Evolutionary conservation across 768 basidiomycete species (phyloP).

Genomic region (Lentinula boryana): DNA sequence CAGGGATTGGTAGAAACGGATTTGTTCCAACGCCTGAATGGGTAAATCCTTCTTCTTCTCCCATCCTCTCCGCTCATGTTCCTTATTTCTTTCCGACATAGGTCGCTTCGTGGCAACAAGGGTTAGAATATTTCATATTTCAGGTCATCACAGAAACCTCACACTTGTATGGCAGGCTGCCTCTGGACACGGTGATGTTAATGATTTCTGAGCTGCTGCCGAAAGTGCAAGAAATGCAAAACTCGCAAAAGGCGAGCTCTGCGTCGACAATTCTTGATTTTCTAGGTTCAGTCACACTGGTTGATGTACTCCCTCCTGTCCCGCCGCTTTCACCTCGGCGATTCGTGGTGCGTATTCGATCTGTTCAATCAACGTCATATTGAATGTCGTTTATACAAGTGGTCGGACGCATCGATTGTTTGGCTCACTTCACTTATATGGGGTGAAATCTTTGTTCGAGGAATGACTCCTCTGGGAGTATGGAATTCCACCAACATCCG

Average conservation of each 20-base stretch:
- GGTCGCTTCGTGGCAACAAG: slow-evolving; percentile 96
- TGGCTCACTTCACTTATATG: slow-evolving; percentile 94
- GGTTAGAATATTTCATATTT: slow-evolving; percentile 37
- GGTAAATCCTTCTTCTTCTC: slow-evolving; percentile 42
- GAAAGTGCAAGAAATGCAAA: slow-evolving; percentile 76
- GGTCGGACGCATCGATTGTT: slow-evolving; percentile 86
- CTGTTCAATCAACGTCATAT: slow-evolving; percentile 1
- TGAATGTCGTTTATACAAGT: slow-evolving; percentile 38
- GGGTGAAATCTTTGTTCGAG: slow-evolving; percentile 92
- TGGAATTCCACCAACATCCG: slow-evolving; percentile 91
- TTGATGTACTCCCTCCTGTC: slow-evolving; percentile 67
- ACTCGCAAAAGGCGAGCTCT: slow-evolving; percentile 58
- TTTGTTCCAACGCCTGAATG: slow-evolving; percentile 97
- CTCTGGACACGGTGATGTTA: slow-evolving; percentile 82
- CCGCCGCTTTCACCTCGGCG: slow-evolving; percentile 61
- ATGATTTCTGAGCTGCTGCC: slow-evolving; percentile 86
- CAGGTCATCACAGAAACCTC: slow-evolving; percentile 6
- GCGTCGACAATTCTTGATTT: slow-evolving; percentile 70
- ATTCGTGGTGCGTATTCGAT: slow-evolving; percentile 56
- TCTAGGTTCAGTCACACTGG: slow-evolving; percentile 61
- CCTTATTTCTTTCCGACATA: slow-evolving; percentile 18
- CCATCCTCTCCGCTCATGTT: not conserved
- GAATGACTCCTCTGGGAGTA: slow-evolving; percentile 79
- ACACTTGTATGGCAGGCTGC: slow-evolving; percentile 47
- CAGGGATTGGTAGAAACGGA: slow-evolving; percentile 79